Evolutionary conservation across 2,329 filamentous ascomycete species (phyloP), one percentile per base, ranked within the genome.

Genomic region (Penicillium polonicum): DNA sequence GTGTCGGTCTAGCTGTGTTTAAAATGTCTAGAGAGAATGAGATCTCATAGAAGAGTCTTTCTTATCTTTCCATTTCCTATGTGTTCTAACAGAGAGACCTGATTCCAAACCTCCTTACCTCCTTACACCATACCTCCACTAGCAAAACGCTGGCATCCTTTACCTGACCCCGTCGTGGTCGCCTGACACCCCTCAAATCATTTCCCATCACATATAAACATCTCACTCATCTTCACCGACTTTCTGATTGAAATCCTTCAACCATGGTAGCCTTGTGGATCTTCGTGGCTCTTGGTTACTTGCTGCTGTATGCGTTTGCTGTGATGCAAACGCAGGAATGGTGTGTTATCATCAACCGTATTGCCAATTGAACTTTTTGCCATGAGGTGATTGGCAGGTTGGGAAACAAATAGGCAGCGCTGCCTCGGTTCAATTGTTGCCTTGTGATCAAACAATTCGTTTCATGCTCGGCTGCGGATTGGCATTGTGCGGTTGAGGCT

Each of bases 231-330:
- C 49, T 21, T 52, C 60, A 55, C 59, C 57, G 54, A 53, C 44
- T 55, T 41, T 53, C 45, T 12, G 15, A 13, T 36, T 52, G 13
- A 15, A 33, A 15, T 17, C 29, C 15, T 29, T 17, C 31, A n/a
- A 44, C 39, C 9, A 73, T 73, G 71, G 70, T 59, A 19, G 53
- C 60, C 7, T 52, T 74, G 42, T 73, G 70, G 70, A 59, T 74
- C 39, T 69, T 74, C 54, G 68, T 74, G n/a, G 70, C 67, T 29
- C 63, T 73, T 41, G 70, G 71, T 19, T 74, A 74, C 57, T 56
- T 74, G 49, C 66, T 74, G 17, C 63, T 74, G 19, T 74, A 73
- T 55, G 72, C 70, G 23, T 73, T 74, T 53, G 72, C 72, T 21
- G 58, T 61, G 10, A 49, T 67, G 45, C 64, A 70, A 58, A 52